These are phyloP conservation scores for Rhododendron griersonianum DNA, from an alignment of 148 eudicot genomes.

Conservation along the genomic window DNA sequence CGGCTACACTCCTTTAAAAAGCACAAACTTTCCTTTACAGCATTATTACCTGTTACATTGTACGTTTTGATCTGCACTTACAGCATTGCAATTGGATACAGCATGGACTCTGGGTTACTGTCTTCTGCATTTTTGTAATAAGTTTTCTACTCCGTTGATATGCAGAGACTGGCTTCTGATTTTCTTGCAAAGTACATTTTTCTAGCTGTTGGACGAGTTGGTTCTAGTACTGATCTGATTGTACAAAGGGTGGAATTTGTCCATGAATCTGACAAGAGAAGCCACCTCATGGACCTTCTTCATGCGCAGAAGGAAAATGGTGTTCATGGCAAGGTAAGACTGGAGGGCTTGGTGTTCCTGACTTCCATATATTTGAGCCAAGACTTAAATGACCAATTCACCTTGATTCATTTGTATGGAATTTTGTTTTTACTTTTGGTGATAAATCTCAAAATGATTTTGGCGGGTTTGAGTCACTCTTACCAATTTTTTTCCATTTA, in stretches of 20 bases:
- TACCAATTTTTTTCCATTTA: not conserved
- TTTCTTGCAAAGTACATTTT: slow-evolving; percentile 67
- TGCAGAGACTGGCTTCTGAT: slow-evolving; percentile 87
- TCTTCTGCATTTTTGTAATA: not conserved
- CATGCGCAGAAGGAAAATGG: slow-evolving; percentile 71
- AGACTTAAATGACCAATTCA: not conserved
- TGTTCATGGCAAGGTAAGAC: slow-evolving; percentile 51
- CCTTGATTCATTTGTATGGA: not conserved
- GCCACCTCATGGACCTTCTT: slow-evolving; percentile 80
- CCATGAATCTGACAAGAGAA: slow-evolving; percentile 69
- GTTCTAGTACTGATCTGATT: slow-evolving; percentile 80
- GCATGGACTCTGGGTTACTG: not conserved
- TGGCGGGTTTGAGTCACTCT: not conserved
- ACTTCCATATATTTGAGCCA: not conserved
- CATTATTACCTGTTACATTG: not conserved
- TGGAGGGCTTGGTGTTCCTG: not conserved
- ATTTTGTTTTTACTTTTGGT: not conserved
- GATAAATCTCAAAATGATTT: not conserved
- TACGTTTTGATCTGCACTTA: not conserved
- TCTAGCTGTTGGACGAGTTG: slow-evolving; percentile 81
- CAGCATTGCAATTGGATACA: not conserved
- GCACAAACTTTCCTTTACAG: not conserved
- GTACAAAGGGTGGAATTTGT: slow-evolving; percentile 76
- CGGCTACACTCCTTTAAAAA: no score
- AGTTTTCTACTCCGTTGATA: slow-evolving; percentile 10